phyloP scores from a whole-genome alignment of 1,284 basidiomycete genomes.

The Grifola frondosa region DNA sequence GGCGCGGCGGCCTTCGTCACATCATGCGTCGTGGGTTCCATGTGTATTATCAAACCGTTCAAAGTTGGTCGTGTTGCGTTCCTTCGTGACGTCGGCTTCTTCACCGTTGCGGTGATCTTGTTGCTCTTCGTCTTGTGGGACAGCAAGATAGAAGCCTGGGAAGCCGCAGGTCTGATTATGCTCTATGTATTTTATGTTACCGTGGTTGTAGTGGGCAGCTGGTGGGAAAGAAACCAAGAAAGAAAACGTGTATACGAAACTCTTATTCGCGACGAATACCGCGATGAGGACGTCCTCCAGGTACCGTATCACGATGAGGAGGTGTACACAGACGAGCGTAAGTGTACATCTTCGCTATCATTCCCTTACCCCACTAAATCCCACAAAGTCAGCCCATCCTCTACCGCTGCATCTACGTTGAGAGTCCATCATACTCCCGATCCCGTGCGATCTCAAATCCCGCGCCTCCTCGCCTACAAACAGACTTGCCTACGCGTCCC shows the following conservation, averaged over 20 bases:
- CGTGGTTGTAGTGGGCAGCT: slow-evolving; percentile 75
- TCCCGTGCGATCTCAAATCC: slow-evolving; percentile 38
- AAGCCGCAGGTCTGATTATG: slow-evolving; percentile 72
- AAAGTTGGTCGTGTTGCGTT: slow-evolving; percentile 80
- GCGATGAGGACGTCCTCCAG: slow-evolving; percentile 44
- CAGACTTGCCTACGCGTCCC: slow-evolving; percentile 38
- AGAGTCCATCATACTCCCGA: slow-evolving; percentile 26
- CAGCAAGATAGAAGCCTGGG: slow-evolving; percentile 69
- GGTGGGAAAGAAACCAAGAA: slow-evolving; percentile 67
- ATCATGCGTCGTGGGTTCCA: slow-evolving; percentile 92
- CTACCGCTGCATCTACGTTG: slow-evolving; percentile 11
- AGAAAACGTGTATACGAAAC: slow-evolving; percentile 46
- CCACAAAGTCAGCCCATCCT: slow-evolving; percentile 3
- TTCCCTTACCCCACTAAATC: neutral
- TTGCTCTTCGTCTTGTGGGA: slow-evolving; percentile 82
- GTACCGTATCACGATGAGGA: slow-evolving; percentile 39
- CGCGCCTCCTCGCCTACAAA: slow-evolving; percentile 41
- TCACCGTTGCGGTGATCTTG: slow-evolving; percentile 75
- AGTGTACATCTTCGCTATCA: slow-evolving; percentile 20
- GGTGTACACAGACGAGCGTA: slow-evolving; percentile 64
- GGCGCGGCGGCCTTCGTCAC: slow-evolving; percentile 96
- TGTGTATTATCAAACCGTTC: slow-evolving; percentile 96
- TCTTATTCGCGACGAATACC: slow-evolving; percentile 60
- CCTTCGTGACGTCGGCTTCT: slow-evolving; percentile 92
- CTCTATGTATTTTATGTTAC: slow-evolving; percentile 82